Conservation (phyloP, 768 basidiomycete species). For the Lactifluus piperatus region DNA sequence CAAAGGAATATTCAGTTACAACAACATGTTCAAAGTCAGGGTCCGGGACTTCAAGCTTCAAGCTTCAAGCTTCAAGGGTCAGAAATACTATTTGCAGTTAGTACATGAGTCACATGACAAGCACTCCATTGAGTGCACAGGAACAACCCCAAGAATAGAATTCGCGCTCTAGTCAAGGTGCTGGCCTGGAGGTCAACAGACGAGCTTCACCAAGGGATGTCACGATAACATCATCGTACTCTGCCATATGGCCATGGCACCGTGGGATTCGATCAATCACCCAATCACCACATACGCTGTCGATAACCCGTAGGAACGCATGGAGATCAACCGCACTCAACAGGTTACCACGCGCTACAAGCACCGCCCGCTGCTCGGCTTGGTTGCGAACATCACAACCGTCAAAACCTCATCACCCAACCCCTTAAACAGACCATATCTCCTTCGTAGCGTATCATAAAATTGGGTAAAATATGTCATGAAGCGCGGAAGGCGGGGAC, state of each 20-base stretch:
- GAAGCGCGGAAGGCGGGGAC: slow-evolving; percentile 58
- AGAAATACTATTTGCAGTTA: too few species aligned
- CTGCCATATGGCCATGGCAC: background rate
- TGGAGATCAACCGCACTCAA: background rate
- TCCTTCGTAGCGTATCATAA: slow-evolving; percentile 48
- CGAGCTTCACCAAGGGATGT: background rate
- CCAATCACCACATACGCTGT: background rate
- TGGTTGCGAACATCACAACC: slow-evolving; percentile 75
- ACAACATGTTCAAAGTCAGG: too few species aligned
- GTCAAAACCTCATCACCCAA: slow-evolving; percentile 49
- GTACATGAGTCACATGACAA: too few species aligned
- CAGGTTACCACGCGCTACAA: slow-evolving; percentile 45
- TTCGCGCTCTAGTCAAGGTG: too few species aligned
- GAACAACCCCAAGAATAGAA: too few species aligned
- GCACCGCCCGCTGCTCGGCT: slow-evolving; percentile 78
- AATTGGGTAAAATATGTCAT: slow-evolving; percentile 71
- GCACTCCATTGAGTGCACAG: too few species aligned
- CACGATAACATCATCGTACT: background rate
- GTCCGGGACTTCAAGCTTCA: too few species aligned
- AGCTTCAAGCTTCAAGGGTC: too few species aligned
- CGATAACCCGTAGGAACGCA: background rate
- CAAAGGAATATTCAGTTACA: too few species aligned
- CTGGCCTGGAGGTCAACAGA: too few species aligned
- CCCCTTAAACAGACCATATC: slow-evolving; percentile 54
- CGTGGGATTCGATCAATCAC: background rate